phyloP scores from a whole-genome alignment of 768 basidiomycete species.

The Boletus pseudopeckii region DNA sequence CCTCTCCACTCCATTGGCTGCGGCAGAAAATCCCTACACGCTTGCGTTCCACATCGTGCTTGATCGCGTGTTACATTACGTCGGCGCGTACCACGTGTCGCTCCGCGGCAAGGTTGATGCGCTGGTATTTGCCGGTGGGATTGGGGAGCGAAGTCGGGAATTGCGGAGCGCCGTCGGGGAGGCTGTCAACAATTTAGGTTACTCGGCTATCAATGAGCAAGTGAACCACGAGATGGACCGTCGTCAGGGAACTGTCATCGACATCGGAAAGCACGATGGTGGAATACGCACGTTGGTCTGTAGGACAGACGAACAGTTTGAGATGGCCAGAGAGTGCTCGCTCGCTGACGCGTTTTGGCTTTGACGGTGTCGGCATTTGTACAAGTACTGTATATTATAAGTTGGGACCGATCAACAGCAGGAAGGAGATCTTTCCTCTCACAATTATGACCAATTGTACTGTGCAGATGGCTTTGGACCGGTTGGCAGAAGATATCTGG shows the following conservation, averaged over 20 bases:
- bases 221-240: conserved; percentile 43
- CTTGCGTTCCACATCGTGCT: conserved; percentile 79
- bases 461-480: too few relatives aligned
- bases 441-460: too few relatives aligned
- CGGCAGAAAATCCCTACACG: conserved; percentile 36
- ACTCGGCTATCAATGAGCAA: conserved; percentile 42
- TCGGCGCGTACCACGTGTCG: conserved; percentile 75
- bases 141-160: conserved; percentile 71
- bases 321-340: conserved; percentile 45
- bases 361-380: conserved; percentile 2
- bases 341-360: conserved; percentile 15
- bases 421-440: too few relatives aligned
- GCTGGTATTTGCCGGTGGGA: conserved; percentile 83
- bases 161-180: conserved; percentile 58
- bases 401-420: too few relatives aligned
- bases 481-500: too few relatives aligned
- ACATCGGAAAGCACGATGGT: conserved; percentile 37
- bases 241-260: conserved; percentile 41
- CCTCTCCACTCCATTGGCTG: conserved; percentile 13
- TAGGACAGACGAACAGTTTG: conserved; percentile 61
- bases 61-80: conserved; percentile 68
- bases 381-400: neutral
- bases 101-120: conserved; percentile 68
- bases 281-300: conserved; percentile 52
- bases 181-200: conserved; percentile 60